Evolutionary conservation across 116 monocot genomes (phyloP).

Genomic region (Trichopus zeylanicus): DNA sequence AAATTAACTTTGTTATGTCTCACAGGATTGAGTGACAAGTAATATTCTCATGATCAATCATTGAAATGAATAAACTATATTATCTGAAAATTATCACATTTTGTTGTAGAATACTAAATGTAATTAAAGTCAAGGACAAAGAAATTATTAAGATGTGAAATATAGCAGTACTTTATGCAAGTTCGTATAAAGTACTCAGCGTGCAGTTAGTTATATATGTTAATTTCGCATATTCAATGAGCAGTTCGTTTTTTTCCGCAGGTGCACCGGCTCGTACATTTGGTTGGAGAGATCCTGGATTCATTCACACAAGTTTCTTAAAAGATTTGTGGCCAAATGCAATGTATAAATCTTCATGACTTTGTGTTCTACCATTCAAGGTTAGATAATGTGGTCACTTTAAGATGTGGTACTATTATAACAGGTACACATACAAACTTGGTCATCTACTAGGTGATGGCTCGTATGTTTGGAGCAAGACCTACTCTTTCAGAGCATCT

Average conservation of each 20-base stretch:
- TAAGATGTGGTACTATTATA: neutral
- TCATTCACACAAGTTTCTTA: conserved; percentile 57
- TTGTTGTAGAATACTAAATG: too few relatives aligned
- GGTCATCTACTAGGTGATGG: conserved; percentile 67
- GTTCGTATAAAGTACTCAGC: too few relatives aligned
- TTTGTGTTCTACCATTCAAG: neutral
- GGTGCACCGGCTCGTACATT: conserved; percentile 57
- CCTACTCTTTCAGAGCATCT: conserved; percentile 61
- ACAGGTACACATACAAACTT: conserved; percentile 76
- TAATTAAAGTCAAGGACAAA: too few relatives aligned
- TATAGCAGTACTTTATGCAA: too few relatives aligned
- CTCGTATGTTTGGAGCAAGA: conserved; percentile 62
- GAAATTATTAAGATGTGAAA: too few relatives aligned
- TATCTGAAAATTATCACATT: too few relatives aligned
- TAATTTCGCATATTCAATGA: neutral
- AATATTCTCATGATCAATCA: too few relatives aligned
- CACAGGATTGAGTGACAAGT: too few relatives aligned
- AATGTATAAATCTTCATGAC: conserved; percentile 14
- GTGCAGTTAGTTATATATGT: neutral
- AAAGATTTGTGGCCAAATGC: conserved; percentile 63
- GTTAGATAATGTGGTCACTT: neutral
- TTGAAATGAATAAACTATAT: too few relatives aligned
- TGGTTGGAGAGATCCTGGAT: conserved; percentile 75
- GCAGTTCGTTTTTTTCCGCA: conserved; percentile 2
- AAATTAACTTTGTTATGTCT: neutral